Percentiles rank a stretch among this genome's conserved stretches.
phyloP scores from a whole-genome alignment of 2,329 filamentous ascomycete genomes.

The Arachnomyces sp. region DNA sequence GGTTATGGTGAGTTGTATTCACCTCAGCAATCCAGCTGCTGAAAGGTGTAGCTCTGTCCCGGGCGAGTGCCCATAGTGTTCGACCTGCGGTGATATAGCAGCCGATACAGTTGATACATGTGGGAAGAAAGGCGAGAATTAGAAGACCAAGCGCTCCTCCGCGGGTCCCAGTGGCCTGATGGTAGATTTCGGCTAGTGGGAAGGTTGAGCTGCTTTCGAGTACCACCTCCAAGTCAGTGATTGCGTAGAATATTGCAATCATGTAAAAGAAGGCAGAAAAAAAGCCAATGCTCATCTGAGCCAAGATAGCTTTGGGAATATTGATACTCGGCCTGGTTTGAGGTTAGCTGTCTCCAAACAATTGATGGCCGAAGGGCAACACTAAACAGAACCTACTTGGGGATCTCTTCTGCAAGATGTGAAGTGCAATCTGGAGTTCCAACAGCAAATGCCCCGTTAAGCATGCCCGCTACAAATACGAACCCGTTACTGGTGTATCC shows the following conservation, averaged over 20 bases:
- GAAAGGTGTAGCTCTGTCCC: conserved; percentile 56
- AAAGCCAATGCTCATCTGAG: conserved; percentile 43
- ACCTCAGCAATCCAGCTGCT: conserved; percentile 47
- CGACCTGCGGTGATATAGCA: conserved; percentile 56
- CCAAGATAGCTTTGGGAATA: conserved; percentile 43
- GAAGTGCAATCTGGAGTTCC: conserved; percentile 59
- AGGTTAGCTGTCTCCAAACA: neutral
- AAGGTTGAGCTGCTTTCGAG: conserved; percentile 34
- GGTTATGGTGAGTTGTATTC: conserved; percentile 49
- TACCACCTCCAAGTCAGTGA: conserved; percentile 38
- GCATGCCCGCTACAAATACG: conserved; percentile 58
- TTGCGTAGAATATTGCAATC: conserved; percentile 46
- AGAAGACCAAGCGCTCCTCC: conserved; percentile 51
- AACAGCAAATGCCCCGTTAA: conserved; percentile 63
- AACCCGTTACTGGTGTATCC: conserved; percentile 46
- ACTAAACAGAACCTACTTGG: conserved; percentile 27
- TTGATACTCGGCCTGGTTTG: conserved; percentile 33
- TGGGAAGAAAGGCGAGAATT: conserved; percentile 51
- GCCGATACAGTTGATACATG: conserved; percentile 46
- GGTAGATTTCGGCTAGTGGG: conserved; percentile 42
- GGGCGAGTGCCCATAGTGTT: conserved; percentile 52
- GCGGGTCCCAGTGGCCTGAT: conserved; percentile 40
- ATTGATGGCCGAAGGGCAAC: neutral
- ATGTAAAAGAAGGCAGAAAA: conserved; percentile 42
- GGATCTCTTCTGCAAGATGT: conserved; percentile 61